These are phyloP conservation scores for Silene coronaria DNA, from an alignment of 179 eudicot genomes.

Conservation along the genomic window DNA sequence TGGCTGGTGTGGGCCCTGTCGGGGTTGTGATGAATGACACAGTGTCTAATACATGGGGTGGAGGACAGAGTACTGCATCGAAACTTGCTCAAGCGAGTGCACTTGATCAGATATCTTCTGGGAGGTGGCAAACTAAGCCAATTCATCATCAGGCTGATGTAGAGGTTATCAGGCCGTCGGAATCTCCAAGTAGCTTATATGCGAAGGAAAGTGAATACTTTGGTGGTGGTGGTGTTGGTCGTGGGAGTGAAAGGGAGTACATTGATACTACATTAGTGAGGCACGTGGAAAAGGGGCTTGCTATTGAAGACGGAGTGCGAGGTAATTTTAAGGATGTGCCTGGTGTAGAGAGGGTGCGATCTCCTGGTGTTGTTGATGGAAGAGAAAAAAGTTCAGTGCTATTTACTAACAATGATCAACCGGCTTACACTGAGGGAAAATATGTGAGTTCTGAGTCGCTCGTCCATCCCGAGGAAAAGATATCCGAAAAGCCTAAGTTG, in stretches of 20 bases:
- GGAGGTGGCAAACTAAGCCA: constrained; percentile 80
- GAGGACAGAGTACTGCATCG: constrained; percentile 48
- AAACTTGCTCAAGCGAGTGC: constrained; percentile 95
- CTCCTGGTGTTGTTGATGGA: constrained; percentile 32
- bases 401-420: constrained; percentile 36
- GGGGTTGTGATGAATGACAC: constrained; percentile 29
- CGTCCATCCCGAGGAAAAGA: constrained; percentile 34
- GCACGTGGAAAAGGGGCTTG: constrained; percentile 47
- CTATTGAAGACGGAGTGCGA: constrained; percentile 36
- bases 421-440: constrained; percentile 27
- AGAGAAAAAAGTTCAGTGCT: constrained; percentile 34
- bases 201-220: constrained; percentile 30
- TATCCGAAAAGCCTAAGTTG: constrained; percentile 64
- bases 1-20: constrained; percentile 13
- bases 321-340: constrained; percentile 39
- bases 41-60: constrained; percentile 33
- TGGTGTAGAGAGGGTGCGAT: constrained; percentile 33
- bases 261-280: constrained; percentile 33
- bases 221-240: constrained; percentile 25
- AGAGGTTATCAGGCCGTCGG: constrained; percentile 51
- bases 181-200: constrained; percentile 31
- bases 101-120: constrained; percentile 81
- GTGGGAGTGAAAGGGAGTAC: constrained; percentile 33
- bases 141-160: constrained; percentile 50
- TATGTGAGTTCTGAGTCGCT: constrained; percentile 32